These are phyloP conservation scores for Penicillium pancosmium DNA, from an alignment of 495 filamentous ascomycete species.

Conservation along the genomic window DNA sequence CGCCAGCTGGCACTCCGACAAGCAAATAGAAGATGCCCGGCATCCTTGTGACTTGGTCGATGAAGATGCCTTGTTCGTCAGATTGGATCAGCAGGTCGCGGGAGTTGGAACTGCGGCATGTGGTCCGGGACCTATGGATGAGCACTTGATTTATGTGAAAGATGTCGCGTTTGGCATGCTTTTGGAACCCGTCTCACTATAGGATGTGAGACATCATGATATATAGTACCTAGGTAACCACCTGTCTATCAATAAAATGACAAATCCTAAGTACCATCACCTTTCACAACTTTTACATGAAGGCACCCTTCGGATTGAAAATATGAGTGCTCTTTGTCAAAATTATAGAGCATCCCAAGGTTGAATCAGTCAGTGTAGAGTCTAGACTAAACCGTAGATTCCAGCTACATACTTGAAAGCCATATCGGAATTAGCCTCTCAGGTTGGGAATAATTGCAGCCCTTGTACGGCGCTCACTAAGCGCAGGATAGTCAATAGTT, in stretches of 20 bases:
- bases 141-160: conserved; percentile 41
- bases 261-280: not conserved
- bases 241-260: not conserved
- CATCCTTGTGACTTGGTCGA: conserved; percentile 65
- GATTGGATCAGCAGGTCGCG: conserved; percentile 58
- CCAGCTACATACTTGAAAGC: too few species aligned
- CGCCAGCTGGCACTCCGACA: conserved; percentile 53
- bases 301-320: too few species aligned
- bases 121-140: conserved; percentile 58
- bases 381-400: too few species aligned
- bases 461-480: too few species aligned
- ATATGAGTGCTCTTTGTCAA: too few species aligned
- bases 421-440: too few species aligned
- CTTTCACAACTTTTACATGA: too few species aligned
- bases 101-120: conserved; percentile 63
- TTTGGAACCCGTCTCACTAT: not conserved
- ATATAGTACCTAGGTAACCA: not conserved
- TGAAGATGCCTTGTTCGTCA: conserved; percentile 55
- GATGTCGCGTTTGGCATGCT: not conserved
- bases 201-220: not conserved
- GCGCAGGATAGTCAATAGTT: too few species aligned
- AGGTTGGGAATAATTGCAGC: too few species aligned
- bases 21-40: conserved; percentile 55
- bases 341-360: too few species aligned
- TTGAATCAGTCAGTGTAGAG: too few species aligned